A percentile compares a stretch with the other conserved stretches of the same genome.
phyloP scores from a whole-genome alignment of 805 yeast genomes.

The Metschnikowia aberdeeniae region DNA sequence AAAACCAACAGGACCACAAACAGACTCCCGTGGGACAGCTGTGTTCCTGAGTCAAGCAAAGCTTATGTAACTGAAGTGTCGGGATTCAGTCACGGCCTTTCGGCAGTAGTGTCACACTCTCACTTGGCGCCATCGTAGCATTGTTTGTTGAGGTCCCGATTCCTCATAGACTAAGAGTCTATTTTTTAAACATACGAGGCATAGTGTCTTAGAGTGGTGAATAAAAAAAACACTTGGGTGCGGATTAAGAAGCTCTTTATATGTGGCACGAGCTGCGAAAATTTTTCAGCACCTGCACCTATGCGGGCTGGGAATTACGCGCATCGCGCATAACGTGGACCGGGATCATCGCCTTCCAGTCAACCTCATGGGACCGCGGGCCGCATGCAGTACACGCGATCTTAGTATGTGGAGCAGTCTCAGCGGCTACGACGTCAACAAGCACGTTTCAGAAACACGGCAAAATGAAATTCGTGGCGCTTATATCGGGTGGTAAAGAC shows the following conservation, averaged over 20 bases:
- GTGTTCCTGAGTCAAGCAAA: slow-evolving; percentile 1
- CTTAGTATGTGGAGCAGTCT: slow-evolving; percentile 1
- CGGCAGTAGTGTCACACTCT: slow-evolving; percentile 15
- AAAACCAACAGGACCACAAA: slow-evolving; percentile 1
- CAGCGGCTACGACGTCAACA: neutral
- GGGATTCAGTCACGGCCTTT: slow-evolving; percentile 67
- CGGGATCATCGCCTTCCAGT: slow-evolving; percentile 1
- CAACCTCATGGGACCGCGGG: neutral
- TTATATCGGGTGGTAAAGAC: slow-evolving; percentile 95
- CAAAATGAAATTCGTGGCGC: slow-evolving; percentile 83
- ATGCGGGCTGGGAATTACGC: slow-evolving; percentile 1
- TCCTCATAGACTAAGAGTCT: slow-evolving; percentile 38
- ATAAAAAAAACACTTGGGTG: neutral
- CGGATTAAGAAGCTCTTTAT: slow-evolving; percentile 5
- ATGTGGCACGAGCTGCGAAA: slow-evolving; percentile 4
- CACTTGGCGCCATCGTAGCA: slow-evolving; percentile 8
- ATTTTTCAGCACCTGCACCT: slow-evolving; percentile 8
- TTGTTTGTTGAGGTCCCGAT: slow-evolving; percentile 62
- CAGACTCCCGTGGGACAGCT: neutral
- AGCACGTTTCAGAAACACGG: neutral
- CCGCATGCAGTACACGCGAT: neutral
- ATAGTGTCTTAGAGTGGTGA: slow-evolving; percentile 38
- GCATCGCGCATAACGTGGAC: neutral
- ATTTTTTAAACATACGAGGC: slow-evolving; percentile 54
- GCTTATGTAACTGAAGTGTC: slow-evolving; percentile 71